These are phyloP conservation scores for Lodderomyces theae DNA, from an alignment of 1,139 yeast genomes.

Conservation along the genomic window DNA sequence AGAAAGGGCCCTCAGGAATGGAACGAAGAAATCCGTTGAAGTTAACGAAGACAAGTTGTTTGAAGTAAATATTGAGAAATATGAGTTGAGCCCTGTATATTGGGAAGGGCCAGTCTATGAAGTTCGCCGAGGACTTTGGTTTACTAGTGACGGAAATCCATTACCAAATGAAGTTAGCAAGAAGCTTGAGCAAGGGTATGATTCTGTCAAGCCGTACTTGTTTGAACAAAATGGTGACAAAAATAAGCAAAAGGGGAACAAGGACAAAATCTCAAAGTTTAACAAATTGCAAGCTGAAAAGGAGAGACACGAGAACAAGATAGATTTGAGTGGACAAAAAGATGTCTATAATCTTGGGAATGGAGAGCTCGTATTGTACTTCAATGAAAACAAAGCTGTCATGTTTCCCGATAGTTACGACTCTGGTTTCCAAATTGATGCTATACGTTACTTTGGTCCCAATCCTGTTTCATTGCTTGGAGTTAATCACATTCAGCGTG, in stretches of 20 bases:
- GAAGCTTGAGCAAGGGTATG: slow-evolving; percentile 59
- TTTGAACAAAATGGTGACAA: slow-evolving; percentile 18
- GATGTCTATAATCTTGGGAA: slow-evolving; percentile 33
- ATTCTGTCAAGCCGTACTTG: slow-evolving; percentile 29
- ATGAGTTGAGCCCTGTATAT: slow-evolving; percentile 65
- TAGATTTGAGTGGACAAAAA: slow-evolving; percentile 21
- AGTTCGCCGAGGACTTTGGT: slow-evolving; percentile 87
- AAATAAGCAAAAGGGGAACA: slow-evolving; percentile 11
- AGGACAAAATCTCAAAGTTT: slow-evolving; percentile 23
- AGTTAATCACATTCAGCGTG: slow-evolving; percentile 39
- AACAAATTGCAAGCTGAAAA: slow-evolving; percentile 17
- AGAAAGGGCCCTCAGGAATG: slow-evolving; percentile 32
- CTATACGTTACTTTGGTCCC: slow-evolving; percentile 38
- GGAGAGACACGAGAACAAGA: slow-evolving; percentile 9
- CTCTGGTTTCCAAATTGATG: slow-evolving; percentile 35
- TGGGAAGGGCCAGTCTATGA: slow-evolving; percentile 91
- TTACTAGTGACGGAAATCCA: slow-evolving; percentile 60
- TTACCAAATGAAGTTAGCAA: slow-evolving; percentile 49
- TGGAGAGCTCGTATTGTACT: slow-evolving; percentile 32
- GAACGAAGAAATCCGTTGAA: slow-evolving; percentile 32
- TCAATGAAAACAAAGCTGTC: slow-evolving; percentile 34
- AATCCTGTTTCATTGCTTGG: slow-evolving; percentile 30
- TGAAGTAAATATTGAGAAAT: slow-evolving; percentile 58
- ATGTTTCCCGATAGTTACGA: slow-evolving; percentile 37
- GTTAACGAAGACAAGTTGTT: slow-evolving; percentile 84